phyloP scores from a whole-genome alignment of 164 flowering plant genomes.

The Umbellularia californica region DNA sequence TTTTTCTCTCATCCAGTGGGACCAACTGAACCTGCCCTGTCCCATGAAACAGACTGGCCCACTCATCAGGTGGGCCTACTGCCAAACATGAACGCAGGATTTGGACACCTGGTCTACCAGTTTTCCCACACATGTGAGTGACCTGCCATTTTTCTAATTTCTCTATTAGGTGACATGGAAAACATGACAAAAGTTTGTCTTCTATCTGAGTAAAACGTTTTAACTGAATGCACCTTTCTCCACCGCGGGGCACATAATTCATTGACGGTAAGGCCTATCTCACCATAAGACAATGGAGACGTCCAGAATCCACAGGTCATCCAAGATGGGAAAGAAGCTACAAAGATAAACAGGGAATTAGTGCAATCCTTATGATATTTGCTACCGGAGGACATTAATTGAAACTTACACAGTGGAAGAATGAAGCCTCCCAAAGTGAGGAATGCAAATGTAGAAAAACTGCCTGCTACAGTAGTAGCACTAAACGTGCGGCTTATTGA shows the following conservation, averaged over 20 bases:
- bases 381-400: background rate
- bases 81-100: too few species aligned
- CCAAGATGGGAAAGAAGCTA: slow-evolving; percentile 22
- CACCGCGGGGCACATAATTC: slow-evolving; percentile 29
- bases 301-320: slow-evolving; percentile 44
- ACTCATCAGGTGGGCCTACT: too few species aligned
- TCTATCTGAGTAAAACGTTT: too few species aligned
- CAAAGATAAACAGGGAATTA: slow-evolving; percentile 17
- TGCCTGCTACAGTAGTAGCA: background rate
- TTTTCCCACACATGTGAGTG: too few species aligned
- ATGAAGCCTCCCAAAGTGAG: slow-evolving; percentile 37
- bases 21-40: too few species aligned
- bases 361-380: background rate
- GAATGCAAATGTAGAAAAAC: slow-evolving; percentile 10
- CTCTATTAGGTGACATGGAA: too few species aligned
- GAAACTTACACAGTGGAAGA: slow-evolving; percentile 24
- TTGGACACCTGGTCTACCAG: too few species aligned
- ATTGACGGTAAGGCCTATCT: slow-evolving; percentile 28
- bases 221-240: slow-evolving; percentile 26
- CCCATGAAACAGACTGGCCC: too few species aligned
- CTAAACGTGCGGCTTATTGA: background rate
- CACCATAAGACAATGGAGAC: slow-evolving; percentile 40
- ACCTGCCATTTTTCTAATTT: too few species aligned
- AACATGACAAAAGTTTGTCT: too few species aligned
- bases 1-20: too few species aligned